These are phyloP conservation scores for Pichia sp. DNA, from an alignment of 1,139 yeast genomes.

Conservation along the genomic window DNA sequence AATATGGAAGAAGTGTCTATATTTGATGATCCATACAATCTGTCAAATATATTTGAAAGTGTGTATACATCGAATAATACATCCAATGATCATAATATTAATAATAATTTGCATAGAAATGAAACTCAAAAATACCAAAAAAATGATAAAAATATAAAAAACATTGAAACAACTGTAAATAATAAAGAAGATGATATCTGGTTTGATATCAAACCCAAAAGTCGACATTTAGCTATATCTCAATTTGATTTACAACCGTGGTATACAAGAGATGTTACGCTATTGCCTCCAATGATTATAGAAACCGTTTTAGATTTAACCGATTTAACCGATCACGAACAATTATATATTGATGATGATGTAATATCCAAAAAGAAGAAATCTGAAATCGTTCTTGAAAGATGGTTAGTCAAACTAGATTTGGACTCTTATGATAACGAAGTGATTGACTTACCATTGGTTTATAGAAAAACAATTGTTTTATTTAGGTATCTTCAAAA, in stretches of 20 bases:
- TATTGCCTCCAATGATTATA: slow-evolving; percentile 71
- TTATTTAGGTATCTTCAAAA: slow-evolving; percentile 71
- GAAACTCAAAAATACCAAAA: neutral
- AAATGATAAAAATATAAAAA: neutral
- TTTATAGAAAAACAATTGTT: slow-evolving; percentile 70
- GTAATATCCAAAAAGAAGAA: slow-evolving; percentile 52
- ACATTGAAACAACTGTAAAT: neutral
- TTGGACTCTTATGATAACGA: slow-evolving; percentile 28
- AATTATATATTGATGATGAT: slow-evolving; percentile 45
- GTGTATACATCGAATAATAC: neutral
- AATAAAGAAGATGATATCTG: slow-evolving; percentile 35
- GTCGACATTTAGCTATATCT: slow-evolving; percentile 34
- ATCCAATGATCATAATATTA: neutral
- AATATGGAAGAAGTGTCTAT: neutral
- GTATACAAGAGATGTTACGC: slow-evolving; percentile 39
- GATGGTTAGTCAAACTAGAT: slow-evolving; percentile 87
- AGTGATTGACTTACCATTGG: slow-evolving; percentile 49
- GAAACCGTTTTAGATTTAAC: slow-evolving; percentile 78
- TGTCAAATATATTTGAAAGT: neutral
- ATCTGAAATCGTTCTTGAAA: slow-evolving; percentile 77
- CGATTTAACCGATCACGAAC: slow-evolving; percentile 48
- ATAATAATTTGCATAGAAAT: neutral
- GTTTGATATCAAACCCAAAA: slow-evolving; percentile 62
- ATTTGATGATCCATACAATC: neutral
- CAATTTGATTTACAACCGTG: slow-evolving; percentile 56